These are phyloP conservation scores for Vaccinium myrtillus DNA, from an alignment of 148 eudicot genomes.

Conservation along the genomic window DNA sequence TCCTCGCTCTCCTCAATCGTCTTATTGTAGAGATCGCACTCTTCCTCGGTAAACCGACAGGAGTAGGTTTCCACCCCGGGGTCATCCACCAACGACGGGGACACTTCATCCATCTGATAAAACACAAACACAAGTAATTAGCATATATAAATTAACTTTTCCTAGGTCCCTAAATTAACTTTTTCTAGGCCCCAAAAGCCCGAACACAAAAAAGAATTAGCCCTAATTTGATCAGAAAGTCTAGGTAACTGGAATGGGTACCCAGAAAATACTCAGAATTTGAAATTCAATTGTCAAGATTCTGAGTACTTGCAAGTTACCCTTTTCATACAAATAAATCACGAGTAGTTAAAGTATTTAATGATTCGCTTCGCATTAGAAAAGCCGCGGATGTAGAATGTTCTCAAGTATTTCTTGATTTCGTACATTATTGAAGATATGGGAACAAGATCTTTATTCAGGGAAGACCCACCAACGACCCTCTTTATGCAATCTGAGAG, in stretches of 20 bases:
- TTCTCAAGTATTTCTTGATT: constrained; percentile 89
- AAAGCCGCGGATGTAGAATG: constrained; percentile 28
- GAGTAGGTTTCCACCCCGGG: not conserved
- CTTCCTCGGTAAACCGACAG: not conserved
- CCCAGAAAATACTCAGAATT: no score
- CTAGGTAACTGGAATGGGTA: no score
- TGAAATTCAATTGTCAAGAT: no score
- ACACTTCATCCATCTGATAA: not conserved
- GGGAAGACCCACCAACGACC: constrained; percentile 65
- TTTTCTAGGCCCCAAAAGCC: not conserved
- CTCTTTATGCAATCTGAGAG: constrained; percentile 86
- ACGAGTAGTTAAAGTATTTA: not conserved
- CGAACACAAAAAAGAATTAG: not conserved
- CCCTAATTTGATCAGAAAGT: not conserved
- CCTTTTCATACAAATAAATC: not conserved
- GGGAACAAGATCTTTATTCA: constrained; percentile 88
- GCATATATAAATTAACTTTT: not conserved
- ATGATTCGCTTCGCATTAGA: not conserved
- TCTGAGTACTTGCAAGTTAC: not conserved
- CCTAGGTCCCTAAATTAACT: not conserved
- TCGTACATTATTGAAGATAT: constrained; percentile 86
- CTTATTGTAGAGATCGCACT: not conserved
- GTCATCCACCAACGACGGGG: not conserved
- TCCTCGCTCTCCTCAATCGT: not conserved
- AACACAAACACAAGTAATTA: not conserved